A percentile compares a stretch with the other conserved stretches of the same genome.
Conservation (phyloP, 192 early-diverging fungal genomes). For the Coemansia furcata region DNA sequence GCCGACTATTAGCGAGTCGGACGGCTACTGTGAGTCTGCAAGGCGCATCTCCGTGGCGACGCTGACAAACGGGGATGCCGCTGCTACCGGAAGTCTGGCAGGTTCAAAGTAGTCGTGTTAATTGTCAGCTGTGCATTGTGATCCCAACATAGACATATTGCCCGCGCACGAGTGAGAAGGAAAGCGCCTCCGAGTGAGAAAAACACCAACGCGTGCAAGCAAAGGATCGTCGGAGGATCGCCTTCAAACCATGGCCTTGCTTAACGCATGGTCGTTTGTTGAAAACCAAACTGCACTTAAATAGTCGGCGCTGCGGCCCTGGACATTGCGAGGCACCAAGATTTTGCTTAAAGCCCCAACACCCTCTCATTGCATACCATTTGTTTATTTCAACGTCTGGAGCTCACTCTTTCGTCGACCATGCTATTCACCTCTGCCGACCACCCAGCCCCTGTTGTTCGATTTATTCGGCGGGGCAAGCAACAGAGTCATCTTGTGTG, state of each 20-base stretch:
- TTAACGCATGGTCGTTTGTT: not conserved
- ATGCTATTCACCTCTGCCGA: not conserved
- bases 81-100: not conserved
- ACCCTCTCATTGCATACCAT: not conserved
- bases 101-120: not conserved
- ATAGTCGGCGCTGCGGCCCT: not conserved
- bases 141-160: too few species aligned
- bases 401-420: not conserved
- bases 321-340: not conserved
- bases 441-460: not conserved
- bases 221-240: too few species aligned
- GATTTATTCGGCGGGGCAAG: not conserved
- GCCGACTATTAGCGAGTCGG: not conserved
- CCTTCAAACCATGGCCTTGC: not conserved
- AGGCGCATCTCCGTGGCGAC: conserved; percentile 24
- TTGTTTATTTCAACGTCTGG: too few species aligned
- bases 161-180: too few species aligned
- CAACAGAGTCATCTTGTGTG: conserved; percentile 1
- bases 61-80: conserved; percentile 5
- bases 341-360: not conserved
- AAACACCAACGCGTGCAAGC: too few species aligned
- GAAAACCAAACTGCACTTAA: not conserved
- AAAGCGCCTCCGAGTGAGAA: too few species aligned
- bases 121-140: too few species aligned
- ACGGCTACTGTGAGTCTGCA: not conserved